Conservation (phyloP, 2,329 filamentous ascomycete genomes). For the Alternaria arborescens region DNA sequence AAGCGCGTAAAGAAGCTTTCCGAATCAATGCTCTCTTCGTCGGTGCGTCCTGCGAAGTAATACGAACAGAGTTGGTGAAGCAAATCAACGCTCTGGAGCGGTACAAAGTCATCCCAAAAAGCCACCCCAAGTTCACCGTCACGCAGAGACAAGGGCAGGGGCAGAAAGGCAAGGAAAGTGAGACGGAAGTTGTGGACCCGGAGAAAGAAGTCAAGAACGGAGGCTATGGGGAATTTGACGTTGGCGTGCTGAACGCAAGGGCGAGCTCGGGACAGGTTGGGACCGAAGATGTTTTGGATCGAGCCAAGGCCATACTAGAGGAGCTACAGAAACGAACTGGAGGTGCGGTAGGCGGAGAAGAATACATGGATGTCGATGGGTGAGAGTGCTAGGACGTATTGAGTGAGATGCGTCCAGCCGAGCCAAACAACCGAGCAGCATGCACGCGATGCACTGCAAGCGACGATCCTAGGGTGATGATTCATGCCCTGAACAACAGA, state of each 20-base stretch:
- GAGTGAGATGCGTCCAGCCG: neutral
- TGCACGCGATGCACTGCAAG: neutral
- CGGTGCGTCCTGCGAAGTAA: constrained; percentile 71
- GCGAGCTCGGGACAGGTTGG: constrained; percentile 83
- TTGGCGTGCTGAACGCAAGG: constrained; percentile 88
- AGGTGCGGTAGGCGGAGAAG: constrained; percentile 13
- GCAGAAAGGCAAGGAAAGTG: constrained; percentile 17
- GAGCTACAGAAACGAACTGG: constrained; percentile 33
- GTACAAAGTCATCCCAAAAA: constrained; percentile 44
- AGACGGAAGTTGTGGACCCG: constrained; percentile 24
- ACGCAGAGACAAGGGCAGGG: constrained; percentile 8
- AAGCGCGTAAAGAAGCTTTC: constrained; percentile 53
- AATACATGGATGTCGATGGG: constrained; percentile 33
- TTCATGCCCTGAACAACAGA: neutral
- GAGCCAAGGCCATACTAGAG: constrained; percentile 65
- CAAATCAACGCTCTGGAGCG: constrained; percentile 44
- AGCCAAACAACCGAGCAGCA: neutral
- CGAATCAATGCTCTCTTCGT: constrained; percentile 70
- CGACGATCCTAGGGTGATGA: neutral
- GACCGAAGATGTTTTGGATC: constrained; percentile 80
- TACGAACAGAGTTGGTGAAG: constrained; percentile 35
- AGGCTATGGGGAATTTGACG: constrained; percentile 70
- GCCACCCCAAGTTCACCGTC: constrained; percentile 29
- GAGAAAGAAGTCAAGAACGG: constrained; percentile 53
- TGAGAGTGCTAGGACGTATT: constrained; percentile 10